A percentile compares a stretch with the other conserved stretches of the same genome.
These are phyloP conservation scores for Thelephora ganbajun DNA, from an alignment of 768 basidiomycete species.

Conservation along the genomic window DNA sequence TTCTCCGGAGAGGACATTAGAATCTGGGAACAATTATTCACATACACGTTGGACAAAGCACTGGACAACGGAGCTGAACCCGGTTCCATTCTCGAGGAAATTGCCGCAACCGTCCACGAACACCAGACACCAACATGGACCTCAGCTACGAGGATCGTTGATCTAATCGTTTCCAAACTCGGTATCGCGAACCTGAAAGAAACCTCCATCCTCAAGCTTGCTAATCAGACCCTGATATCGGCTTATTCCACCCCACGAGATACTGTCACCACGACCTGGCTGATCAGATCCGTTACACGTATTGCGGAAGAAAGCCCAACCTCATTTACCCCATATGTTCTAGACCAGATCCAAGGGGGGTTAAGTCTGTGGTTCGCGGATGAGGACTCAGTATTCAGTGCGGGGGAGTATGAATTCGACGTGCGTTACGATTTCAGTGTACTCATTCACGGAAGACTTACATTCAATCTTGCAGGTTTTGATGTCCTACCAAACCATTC, in stretches of 20 bases:
- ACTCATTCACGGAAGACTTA: constrained; percentile 1
- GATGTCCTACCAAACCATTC: constrained; percentile 45
- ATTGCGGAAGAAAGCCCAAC: constrained; percentile 42
- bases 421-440: constrained; percentile 21
- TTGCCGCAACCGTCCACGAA: constrained; percentile 33
- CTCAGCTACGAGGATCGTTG: constrained; percentile 41
- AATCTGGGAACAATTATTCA: constrained; percentile 47
- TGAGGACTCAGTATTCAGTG: constrained; percentile 31
- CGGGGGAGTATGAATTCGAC: constrained; percentile 44
- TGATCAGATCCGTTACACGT: constrained; percentile 39
- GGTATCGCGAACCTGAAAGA: constrained; percentile 36
- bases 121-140: constrained; percentile 22
- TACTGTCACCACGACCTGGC: constrained; percentile 44
- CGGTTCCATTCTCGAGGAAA: constrained; percentile 35
- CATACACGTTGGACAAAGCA: constrained; percentile 36
- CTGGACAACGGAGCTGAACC: constrained; percentile 48
- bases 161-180: constrained; percentile 43
- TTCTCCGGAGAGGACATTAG: constrained; percentile 37
- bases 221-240: constrained; percentile 42
- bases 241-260: constrained; percentile 49
- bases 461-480: constrained; percentile 30
- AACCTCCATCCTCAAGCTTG: constrained; percentile 47
- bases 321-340: constrained; percentile 28
- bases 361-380: constrained; percentile 52
- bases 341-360: constrained; percentile 40